phyloP scores from a whole-genome alignment of 2,329 filamentous ascomycete genomes.

The Fusarium pilosicola region DNA sequence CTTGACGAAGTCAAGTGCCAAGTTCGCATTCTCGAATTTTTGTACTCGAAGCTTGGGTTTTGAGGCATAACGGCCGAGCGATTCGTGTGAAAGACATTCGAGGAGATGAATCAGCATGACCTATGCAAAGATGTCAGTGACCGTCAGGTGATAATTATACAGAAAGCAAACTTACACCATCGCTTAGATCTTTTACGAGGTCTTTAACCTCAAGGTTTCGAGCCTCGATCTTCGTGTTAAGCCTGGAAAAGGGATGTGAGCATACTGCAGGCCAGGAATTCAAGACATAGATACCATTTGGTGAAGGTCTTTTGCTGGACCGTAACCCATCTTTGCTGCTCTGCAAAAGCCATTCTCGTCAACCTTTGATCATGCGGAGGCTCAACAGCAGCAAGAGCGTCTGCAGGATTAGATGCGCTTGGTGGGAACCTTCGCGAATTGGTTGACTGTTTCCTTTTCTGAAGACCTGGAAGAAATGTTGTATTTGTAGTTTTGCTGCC shows the following conservation, averaged over 20 bases:
- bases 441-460: slow-evolving; percentile 37
- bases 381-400: slow-evolving; percentile 58
- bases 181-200: slow-evolving; percentile 87
- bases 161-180: slow-evolving; percentile 76
- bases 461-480: slow-evolving; percentile 37
- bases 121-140: slow-evolving; percentile 56
- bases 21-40: slow-evolving; percentile 97
- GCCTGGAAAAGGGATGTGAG: slow-evolving; percentile 62
- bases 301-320: slow-evolving; percentile 99
- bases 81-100: slow-evolving; percentile 94
- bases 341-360: slow-evolving; percentile 70
- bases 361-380: slow-evolving; percentile 61
- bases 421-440: slow-evolving; percentile 44
- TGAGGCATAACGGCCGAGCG: slow-evolving; percentile 94
- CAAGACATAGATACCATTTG: slow-evolving; percentile 73
- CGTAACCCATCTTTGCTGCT: slow-evolving; percentile 75
- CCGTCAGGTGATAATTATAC: background rate
- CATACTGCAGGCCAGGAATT: background rate
- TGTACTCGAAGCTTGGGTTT: slow-evolving; percentile 97
- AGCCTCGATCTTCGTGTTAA: slow-evolving; percentile 91
- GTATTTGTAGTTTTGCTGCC: slow-evolving; percentile 48
- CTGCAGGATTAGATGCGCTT: slow-evolving; percentile 51
- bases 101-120: slow-evolving; percentile 96
- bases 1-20: slow-evolving; percentile 93
- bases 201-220: slow-evolving; percentile 85